A percentile compares a stretch with the other conserved stretches of the same genome.
Conservation (phyloP, 2,329 filamentous ascomycete genomes). For the Exophiala oligosperma region DNA sequence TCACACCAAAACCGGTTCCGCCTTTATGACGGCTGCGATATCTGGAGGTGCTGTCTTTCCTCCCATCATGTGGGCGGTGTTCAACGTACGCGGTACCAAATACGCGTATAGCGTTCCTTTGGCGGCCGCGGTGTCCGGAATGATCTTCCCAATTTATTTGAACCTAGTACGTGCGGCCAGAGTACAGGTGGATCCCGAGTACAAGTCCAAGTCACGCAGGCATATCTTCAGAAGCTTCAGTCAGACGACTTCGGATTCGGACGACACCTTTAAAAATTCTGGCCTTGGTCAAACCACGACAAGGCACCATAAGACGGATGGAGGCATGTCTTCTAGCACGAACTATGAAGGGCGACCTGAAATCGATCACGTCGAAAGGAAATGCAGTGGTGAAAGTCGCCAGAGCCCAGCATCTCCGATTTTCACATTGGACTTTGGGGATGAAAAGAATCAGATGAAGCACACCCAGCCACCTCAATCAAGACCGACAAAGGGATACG, state of each 20-base stretch:
- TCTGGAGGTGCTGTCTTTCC: slow-evolving; percentile 57
- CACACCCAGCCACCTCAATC: slow-evolving; percentile 1
- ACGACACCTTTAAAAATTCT: slow-evolving; percentile 8
- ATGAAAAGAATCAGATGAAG: background rate
- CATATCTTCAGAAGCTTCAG: background rate
- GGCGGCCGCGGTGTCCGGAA: slow-evolving; percentile 52
- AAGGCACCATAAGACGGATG: slow-evolving; percentile 10
- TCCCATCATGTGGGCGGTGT: slow-evolving; percentile 51
- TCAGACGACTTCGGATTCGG: background rate
- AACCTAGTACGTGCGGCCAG: slow-evolving; percentile 49
- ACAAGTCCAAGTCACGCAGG: slow-evolving; percentile 26
- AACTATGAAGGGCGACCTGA: background rate
- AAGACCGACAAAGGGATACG: slow-evolving; percentile 12
- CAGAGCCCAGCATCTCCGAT: slow-evolving; percentile 4
- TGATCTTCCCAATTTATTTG: slow-evolving; percentile 56
- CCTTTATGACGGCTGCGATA: slow-evolving; percentile 55
- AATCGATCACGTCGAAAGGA: slow-evolving; percentile 22
- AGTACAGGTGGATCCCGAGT: slow-evolving; percentile 52
- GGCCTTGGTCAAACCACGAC: slow-evolving; percentile 20
- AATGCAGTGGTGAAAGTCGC: background rate
- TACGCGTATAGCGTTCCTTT: slow-evolving; percentile 57
- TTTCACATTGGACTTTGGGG: slow-evolving; percentile 9
- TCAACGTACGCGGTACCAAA: slow-evolving; percentile 39
- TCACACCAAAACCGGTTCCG: slow-evolving; percentile 58
- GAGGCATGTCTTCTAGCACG: too few species aligned